Percentiles rank a stretch among this genome's conserved stretches.
Evolutionary conservation across 768 basidiomycete genomes (phyloP).

Genomic region (Suillus bovinus): DNA sequence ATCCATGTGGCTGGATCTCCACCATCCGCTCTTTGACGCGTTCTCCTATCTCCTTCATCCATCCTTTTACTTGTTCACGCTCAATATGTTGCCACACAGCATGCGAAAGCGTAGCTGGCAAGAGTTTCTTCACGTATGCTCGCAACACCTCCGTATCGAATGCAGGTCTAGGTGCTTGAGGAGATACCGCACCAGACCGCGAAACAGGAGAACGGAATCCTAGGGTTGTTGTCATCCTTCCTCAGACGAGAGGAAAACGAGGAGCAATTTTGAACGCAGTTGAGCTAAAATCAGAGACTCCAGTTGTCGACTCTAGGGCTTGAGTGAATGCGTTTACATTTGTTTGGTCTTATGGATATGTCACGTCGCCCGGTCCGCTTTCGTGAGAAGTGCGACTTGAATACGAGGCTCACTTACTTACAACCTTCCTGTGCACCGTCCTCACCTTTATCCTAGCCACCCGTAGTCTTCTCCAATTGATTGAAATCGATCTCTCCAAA

Average conservation of each 20-base stretch:
- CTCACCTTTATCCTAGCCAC: neutral
- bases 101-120: constrained; percentile 65
- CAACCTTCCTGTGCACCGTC: neutral
- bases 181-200: constrained; percentile 60
- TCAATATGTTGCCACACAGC: constrained; percentile 70
- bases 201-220: constrained; percentile 61
- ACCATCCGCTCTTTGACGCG: constrained; percentile 85
- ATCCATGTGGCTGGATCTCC: constrained; percentile 78
- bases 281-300: neutral
- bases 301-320: neutral
- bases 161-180: constrained; percentile 42
- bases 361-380: constrained; percentile 4
- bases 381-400: constrained; percentile 1
- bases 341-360: constrained; percentile 31
- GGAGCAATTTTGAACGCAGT: neutral
- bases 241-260: constrained; percentile 4
- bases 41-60: constrained; percentile 85
- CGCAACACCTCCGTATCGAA: constrained; percentile 77
- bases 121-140: constrained; percentile 80
- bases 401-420: neutral
- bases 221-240: constrained; percentile 26
- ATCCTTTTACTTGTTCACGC: constrained; percentile 64
- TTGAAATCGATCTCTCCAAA: neutral
- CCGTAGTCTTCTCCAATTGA: neutral
- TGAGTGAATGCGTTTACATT: constrained; percentile 9